Evolutionary conservation across 1,139 yeast genomes (phyloP).

Genomic region (Suhomyces coccinellae): DNA sequence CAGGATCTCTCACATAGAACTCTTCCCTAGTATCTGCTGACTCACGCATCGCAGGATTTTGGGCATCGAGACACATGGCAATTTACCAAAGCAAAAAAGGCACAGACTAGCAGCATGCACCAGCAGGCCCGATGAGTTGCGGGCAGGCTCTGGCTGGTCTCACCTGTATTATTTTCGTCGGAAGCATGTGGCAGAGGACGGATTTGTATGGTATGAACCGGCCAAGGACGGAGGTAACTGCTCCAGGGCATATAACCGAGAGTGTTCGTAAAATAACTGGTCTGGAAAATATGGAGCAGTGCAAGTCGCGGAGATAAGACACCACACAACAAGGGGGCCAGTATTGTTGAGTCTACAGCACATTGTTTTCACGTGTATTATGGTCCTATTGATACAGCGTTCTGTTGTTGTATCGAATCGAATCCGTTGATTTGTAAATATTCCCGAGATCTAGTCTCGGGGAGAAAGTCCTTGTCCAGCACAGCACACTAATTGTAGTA

Average conservation of each 20-base stretch:
- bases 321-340: not conserved
- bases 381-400: conserved; percentile 1
- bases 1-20: too few relatives aligned
- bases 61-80: too few relatives aligned
- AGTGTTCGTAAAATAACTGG: not conserved
- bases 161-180: not conserved
- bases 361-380: not conserved
- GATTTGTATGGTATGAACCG: not conserved
- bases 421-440: not conserved
- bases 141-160: not conserved
- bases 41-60: too few relatives aligned
- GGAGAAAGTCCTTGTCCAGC: not conserved
- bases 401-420: not conserved
- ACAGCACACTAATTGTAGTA: conserved; percentile 2
- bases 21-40: too few relatives aligned
- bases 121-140: too few relatives aligned
- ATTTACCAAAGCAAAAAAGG: too few relatives aligned
- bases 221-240: too few relatives aligned
- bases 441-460: not conserved
- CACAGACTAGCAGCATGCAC: too few relatives aligned
- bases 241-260: not conserved
- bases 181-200: not conserved
- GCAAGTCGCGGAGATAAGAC: not conserved
- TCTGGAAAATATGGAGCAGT: not conserved
- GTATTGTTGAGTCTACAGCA: not conserved